Conservation (phyloP, 1,139 yeast genomes). For the Pichia sp. region DNA sequence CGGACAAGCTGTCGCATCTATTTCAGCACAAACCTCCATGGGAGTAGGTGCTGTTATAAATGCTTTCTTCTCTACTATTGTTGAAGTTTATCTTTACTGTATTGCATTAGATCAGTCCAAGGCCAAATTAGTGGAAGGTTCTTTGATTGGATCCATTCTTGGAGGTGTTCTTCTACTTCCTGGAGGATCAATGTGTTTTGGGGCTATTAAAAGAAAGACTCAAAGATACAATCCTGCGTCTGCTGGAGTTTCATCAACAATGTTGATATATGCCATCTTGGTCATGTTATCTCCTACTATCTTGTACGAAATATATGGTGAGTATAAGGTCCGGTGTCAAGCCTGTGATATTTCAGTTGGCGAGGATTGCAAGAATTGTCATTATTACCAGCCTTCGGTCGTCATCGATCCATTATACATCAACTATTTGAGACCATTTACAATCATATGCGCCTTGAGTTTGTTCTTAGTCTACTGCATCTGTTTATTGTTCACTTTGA, state of each 20-base stretch:
- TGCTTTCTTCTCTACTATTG: conserved; percentile 95
- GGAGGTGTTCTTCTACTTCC: conserved; percentile 92
- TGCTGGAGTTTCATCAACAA: conserved; percentile 96
- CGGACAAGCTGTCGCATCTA: conserved; percentile 98
- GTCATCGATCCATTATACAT: conserved; percentile 58
- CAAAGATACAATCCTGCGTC: conserved; percentile 93
- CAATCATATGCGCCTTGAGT: conserved; percentile 73
- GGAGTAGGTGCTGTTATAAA: conserved; percentile 99
- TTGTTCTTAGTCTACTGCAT: conserved; percentile 82
- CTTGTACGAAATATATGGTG: conserved; percentile 85
- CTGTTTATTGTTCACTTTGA: conserved; percentile 86
- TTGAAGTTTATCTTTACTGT: conserved; percentile 86
- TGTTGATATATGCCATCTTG: conserved; percentile 85
- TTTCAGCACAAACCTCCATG: conserved; percentile 97
- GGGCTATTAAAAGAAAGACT: conserved; percentile 85
- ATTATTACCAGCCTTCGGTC: conserved; percentile 74
- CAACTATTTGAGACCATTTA: conserved; percentile 71
- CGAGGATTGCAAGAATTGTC: conserved; percentile 61
- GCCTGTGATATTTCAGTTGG: conserved; percentile 21
- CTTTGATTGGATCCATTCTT: conserved; percentile 90
- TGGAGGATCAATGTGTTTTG: conserved; percentile 95
- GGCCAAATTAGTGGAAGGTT: conserved; percentile 91
- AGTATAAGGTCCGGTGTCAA: conserved; percentile 72
- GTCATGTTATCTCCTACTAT: conserved; percentile 94
- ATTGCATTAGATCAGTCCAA: conserved; percentile 85